Base-by-base conservation (phyloP, 495 filamentous ascomycete genomes). In the Penicillium arizonense region DNA sequence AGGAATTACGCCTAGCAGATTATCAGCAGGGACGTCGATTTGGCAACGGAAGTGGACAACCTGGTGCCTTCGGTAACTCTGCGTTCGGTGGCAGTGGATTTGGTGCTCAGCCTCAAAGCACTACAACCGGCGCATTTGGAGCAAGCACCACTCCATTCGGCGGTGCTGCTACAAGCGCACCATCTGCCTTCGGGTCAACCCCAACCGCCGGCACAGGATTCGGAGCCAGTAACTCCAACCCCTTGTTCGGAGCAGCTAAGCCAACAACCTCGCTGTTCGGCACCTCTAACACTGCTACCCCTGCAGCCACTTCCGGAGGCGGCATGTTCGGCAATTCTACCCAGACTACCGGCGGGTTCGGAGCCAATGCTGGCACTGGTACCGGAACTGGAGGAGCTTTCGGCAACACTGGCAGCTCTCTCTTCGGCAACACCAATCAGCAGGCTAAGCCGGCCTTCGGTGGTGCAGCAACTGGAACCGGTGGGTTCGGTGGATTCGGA, bases 1-100 rank as follows among this genome's bases (percentile, higher is more conserved):
- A 98, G 62, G 94, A 98, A 69, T 71, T 98, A 40, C 83, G 94
- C 62, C 68, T 96, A 49, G 89, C 82, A 32, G 94, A 98, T 72
- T 98, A 97, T 70, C 82, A 84, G 47, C 85, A 89, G 75, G 94
- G 94, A 21, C 82, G 94, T 50, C 83, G 86, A 33, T 88, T 77
- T 57, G 94, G 91, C 7, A 93, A 90, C 58, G 77, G 81, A 18
- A 89, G 88, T 50, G 90, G 89, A 44, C 87, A 89, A 63, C 81
- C 87, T 37, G 90, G 90, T 30, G 89, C 87, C 4, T 98, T 98
- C 63, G 94, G 94, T 6, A 57, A 71, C 3, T 71, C 75, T 36
- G 71, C 69, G 30, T 78, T 76, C 43, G 69, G 72, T 16, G 58
- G 60, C 0, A 55, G 64, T 49, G 68, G 68, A 8, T 80, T 81